A percentile compares a stretch with the other conserved stretches of the same genome.
These are phyloP conservation scores for Saccharomyces pastorianus DNA, from an alignment of 1,139 yeast species.

Conservation along the genomic window DNA sequence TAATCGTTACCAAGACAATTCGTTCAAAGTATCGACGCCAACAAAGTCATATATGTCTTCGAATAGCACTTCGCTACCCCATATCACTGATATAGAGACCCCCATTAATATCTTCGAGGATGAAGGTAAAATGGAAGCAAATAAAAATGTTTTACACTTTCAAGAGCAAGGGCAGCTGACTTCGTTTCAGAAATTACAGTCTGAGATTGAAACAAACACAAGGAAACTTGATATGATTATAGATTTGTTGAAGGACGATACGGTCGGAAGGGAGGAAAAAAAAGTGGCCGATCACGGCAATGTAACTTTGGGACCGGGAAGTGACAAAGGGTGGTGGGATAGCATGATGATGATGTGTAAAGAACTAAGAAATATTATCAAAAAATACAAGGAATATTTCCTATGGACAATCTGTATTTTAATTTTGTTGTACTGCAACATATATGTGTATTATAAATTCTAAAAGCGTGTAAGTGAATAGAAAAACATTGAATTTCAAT, in stretches of 20 bases:
- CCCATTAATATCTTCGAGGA: neutral
- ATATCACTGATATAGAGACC: neutral
- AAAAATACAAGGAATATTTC: constrained; percentile 9
- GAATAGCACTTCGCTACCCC: neutral
- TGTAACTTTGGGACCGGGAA: neutral
- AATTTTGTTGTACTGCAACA: constrained; percentile 22
- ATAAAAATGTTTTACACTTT: neutral
- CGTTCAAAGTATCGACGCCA: neutral
- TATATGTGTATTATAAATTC: constrained; percentile 19
- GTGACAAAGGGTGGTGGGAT: neutral
- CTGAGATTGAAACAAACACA: neutral
- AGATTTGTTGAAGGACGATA: neutral
- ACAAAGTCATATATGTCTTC: neutral
- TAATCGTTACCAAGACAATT: neutral
- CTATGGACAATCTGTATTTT: constrained; percentile 29
- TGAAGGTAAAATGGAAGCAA: neutral
- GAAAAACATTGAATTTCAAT: no score
- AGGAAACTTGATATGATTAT: neutral
- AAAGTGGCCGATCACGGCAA: no score
- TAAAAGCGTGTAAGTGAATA: neutral
- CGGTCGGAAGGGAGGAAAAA: neutral
- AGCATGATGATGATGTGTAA: neutral
- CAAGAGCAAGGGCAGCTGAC: neutral
- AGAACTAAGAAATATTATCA: neutral
- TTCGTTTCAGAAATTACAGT: neutral